Conservation (phyloP, 306 rosid genomes). For the Mimosa pudica region DNA sequence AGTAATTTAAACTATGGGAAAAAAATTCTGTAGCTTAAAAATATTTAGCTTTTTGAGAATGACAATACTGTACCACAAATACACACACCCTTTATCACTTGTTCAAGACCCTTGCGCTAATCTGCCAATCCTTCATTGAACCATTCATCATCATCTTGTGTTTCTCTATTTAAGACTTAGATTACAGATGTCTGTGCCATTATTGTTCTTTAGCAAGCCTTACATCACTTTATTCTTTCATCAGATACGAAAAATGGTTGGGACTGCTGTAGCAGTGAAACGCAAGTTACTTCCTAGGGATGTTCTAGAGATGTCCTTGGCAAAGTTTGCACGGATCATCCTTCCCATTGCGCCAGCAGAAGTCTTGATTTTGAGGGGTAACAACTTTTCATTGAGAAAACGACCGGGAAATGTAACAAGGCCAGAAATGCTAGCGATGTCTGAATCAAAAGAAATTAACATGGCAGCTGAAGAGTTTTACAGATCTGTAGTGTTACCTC, state of each 20-base stretch:
- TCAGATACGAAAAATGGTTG: slow-evolving; percentile 91
- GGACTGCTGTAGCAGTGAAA: slow-evolving; percentile 80
- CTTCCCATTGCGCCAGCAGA: slow-evolving; percentile 88
- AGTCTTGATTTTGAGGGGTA: slow-evolving; percentile 77
- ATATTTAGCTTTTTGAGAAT: background rate
- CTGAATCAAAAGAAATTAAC: slow-evolving; percentile 63
- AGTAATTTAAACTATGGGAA: background rate
- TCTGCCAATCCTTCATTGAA: slow-evolving; percentile 2
- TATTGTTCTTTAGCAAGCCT: slow-evolving; percentile 8
- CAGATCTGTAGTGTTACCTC: slow-evolving; percentile 67
- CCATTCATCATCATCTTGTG: background rate
- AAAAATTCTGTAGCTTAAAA: background rate
- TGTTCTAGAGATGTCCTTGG: slow-evolving; percentile 58
- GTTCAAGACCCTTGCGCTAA: slow-evolving; percentile 18
- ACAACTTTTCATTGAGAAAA: slow-evolving; percentile 60
- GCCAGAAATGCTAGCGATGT: slow-evolving; percentile 69
- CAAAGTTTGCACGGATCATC: slow-evolving; percentile 71
- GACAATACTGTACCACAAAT: background rate
- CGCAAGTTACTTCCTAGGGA: slow-evolving; percentile 77
- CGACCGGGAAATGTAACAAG: slow-evolving; percentile 65
- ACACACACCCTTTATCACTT: background rate
- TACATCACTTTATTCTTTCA: slow-evolving; percentile 27
- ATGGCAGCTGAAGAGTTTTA: slow-evolving; percentile 68
- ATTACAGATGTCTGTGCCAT: slow-evolving; percentile 25
- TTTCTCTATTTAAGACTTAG: slow-evolving; percentile 13